phyloP scores from a whole-genome alignment of 108 stramenopile genomes.

The Pseudonitzschia multiseries region DNA sequence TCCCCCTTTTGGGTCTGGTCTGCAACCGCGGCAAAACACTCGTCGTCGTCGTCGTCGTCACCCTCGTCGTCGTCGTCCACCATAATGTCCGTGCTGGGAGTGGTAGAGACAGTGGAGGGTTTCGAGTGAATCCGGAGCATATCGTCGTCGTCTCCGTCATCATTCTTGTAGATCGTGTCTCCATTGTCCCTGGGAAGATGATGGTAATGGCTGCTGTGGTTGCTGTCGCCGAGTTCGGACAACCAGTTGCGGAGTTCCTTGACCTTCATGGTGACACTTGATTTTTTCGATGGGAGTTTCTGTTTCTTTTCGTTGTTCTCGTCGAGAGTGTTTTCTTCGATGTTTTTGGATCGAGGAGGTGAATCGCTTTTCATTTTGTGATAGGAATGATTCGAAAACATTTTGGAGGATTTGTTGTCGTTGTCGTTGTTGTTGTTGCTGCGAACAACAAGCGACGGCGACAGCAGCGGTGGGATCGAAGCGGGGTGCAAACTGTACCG shows the following conservation, averaged over 20 bases:
- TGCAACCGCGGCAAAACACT: not conserved
- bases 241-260: constrained; percentile 39
- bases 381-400: constrained; percentile 1
- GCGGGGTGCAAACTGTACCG: too few relatives aligned
- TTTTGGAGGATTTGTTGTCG: not conserved
- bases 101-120: constrained; percentile 17
- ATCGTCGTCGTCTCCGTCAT: not conserved
- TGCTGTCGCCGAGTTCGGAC: constrained; percentile 26
- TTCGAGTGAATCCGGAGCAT: constrained; percentile 1
- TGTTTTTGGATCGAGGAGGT: not conserved
- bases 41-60: not conserved
- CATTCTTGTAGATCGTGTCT: not conserved
- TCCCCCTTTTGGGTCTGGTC: not conserved
- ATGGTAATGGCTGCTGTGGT: constrained; percentile 3
- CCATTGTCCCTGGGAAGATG: not conserved
- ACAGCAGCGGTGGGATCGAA: too few relatives aligned
- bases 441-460: too few relatives aligned
- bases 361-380: not conserved
- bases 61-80: not conserved
- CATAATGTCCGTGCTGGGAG: constrained; percentile 12
- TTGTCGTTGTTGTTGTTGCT: not conserved
- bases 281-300: not conserved
- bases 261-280: constrained; percentile 27
- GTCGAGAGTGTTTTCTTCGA: not conserved
- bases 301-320: not conserved